Conservation (phyloP, 805 yeast genomes). For the Saccharomycopsis oosterbeekiorum region DNA sequence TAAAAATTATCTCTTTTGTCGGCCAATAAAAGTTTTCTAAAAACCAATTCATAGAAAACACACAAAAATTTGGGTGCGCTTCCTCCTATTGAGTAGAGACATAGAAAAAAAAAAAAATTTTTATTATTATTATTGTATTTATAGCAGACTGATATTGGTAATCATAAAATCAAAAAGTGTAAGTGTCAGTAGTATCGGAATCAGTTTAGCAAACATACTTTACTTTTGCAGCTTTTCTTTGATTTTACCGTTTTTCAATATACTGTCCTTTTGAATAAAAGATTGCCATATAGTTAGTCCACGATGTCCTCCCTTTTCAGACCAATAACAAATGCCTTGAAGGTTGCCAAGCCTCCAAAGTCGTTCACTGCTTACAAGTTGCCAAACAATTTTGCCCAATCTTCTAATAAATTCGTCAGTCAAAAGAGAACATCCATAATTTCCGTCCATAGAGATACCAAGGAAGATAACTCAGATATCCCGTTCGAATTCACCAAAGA, state of each 20-base stretch:
- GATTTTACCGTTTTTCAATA: too few relatives aligned
- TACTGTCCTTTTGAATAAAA: too few relatives aligned
- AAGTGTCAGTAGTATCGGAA: too few relatives aligned
- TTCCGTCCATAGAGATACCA: slow-evolving; percentile 61
- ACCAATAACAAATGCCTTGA: slow-evolving; percentile 16
- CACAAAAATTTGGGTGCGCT: background rate
- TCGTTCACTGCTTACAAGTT: slow-evolving; percentile 13
- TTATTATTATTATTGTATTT: too few relatives aligned
- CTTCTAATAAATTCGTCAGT: background rate
- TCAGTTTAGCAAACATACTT: too few relatives aligned
- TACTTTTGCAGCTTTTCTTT: too few relatives aligned
- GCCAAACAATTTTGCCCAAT: background rate
- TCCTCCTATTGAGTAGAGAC: too few relatives aligned
- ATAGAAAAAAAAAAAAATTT: too few relatives aligned
- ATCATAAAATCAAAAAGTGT: too few relatives aligned
- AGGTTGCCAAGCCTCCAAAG: slow-evolving; percentile 9
- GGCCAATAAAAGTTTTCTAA: slow-evolving; percentile 1
- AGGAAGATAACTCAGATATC: slow-evolving; percentile 52
- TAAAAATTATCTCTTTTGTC: background rate
- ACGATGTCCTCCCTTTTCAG: slow-evolving; percentile 11
- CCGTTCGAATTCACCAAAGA: slow-evolving; percentile 66
- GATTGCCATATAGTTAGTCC: background rate
- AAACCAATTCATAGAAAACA: background rate
- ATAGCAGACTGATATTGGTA: too few relatives aligned
- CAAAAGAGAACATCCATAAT: slow-evolving; percentile 16